Conservation (phyloP, 2,329 filamentous ascomycete species). For the Ophiocordyceps australis region DNA sequence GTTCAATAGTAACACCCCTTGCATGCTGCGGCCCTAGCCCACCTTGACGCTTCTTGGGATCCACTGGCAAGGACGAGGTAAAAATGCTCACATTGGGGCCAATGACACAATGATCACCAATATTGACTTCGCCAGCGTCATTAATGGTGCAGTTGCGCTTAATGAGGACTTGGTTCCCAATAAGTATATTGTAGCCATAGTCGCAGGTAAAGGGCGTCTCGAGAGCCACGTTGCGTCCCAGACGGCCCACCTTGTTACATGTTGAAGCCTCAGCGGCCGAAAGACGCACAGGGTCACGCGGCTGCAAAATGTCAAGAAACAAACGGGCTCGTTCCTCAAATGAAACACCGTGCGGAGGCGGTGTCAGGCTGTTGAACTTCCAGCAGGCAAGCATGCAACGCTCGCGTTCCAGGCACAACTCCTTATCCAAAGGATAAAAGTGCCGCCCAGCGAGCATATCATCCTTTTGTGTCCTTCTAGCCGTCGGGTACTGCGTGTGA, state of each 20-base stretch:
- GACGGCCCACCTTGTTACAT: constrained; percentile 35
- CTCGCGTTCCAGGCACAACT: constrained; percentile 69
- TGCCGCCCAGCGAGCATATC: constrained; percentile 70
- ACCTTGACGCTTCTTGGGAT: constrained; percentile 56
- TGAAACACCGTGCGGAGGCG: constrained; percentile 55
- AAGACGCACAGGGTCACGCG: constrained; percentile 34
- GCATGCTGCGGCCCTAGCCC: constrained; percentile 55
- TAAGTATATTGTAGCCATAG: constrained; percentile 86
- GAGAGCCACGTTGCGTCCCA: constrained; percentile 62
- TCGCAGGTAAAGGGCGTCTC: constrained; percentile 85
- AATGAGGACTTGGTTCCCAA: constrained; percentile 72
- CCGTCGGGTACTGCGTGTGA: constrained; percentile 29
- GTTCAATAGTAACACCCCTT: constrained; percentile 57
- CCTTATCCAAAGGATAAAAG: constrained; percentile 65
- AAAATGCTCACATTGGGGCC: constrained; percentile 79
- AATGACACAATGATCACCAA: constrained; percentile 61
- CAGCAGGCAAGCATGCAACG: constrained; percentile 66
- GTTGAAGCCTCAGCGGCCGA: constrained; percentile 35
- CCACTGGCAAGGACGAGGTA: constrained; percentile 53
- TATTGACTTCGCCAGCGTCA: constrained; percentile 67
- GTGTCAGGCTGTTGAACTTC: constrained; percentile 65
- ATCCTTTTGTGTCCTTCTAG: constrained; percentile 58
- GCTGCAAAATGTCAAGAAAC: constrained; percentile 55
- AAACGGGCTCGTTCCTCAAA: constrained; percentile 48
- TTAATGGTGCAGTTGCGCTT: constrained; percentile 71